Base-by-base conservation (phyloP, 176 grass and related monocot genomes). In the Rhynchospora pubera region DNA sequence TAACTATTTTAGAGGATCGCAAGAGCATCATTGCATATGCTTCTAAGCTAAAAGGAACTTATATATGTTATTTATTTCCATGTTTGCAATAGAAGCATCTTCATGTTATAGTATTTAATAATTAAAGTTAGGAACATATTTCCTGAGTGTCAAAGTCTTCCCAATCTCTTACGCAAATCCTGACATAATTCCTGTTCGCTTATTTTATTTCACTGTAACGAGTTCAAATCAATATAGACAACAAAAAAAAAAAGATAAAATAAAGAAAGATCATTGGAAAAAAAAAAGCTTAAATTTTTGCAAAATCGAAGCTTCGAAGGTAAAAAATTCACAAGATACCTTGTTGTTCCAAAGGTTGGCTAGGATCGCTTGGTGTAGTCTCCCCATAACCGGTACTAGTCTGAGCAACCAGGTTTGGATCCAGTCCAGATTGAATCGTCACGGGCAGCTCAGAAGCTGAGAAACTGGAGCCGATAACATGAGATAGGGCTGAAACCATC, bases 401-500 rank as follows among this genome's bases (percentile, higher is more conserved):
- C 22, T 51, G 10, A 6, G 18, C 39, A 18, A 39, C 46, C 15
- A 46, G 12, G 7, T 14, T 62, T 21, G 52, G 42, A 9, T 57
- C 18, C 9, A 18, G 39, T 7, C 13, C 61, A 18, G 70, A 7
- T 12, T 60, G 74, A 21, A 11, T 7, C 72, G 6, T 13, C 13
- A 65, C 21, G 4, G 26, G 58, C 53, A 18, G 55, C 16, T 43
- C 44, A 0, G 22, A 57, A 74, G 71, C 24, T 13, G 34, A 78
- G 44, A 88, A 86, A 51, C 83, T 83, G 26, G 91, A 84, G 80
- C 91, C 61, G 84, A 99, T 96, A 53, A 97, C 94, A 76, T 92
- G 90, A 53, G 90, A 75, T 6, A 98, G 92, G 50, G 96, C 96
- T 53, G 96, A 94, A 48, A 94, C 96, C 92, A 98, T 92, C 77